Base-by-base conservation (phyloP, 2,329 filamentous ascomycete genomes). In the Fusarium sterilihyphosum region DNA sequence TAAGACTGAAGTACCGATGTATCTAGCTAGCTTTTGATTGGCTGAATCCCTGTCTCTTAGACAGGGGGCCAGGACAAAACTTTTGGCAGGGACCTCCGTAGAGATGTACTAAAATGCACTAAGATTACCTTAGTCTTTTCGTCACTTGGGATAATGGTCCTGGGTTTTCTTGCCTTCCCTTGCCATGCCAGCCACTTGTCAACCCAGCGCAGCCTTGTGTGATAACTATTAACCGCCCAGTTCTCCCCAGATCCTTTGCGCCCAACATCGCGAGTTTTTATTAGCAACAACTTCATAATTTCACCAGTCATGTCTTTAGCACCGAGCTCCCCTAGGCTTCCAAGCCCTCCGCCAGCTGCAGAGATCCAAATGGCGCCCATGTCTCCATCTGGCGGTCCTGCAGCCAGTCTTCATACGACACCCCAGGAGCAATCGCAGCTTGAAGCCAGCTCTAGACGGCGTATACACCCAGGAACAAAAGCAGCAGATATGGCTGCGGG, bases 401-500 rank as follows among this genome's bases (percentile, higher is more conserved):
- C 84, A 33, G 85, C 85, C 83, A 92, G 81, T 80, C 89, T 78
- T 83, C 89, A 85, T 86, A 88, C 83, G 75, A 89, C 87, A 81
- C 89, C 89, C 83, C 91, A 91, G 80, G 91, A 91, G 81, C 88
- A 88, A 82, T 88, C 82, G 79, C 87, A 87, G 74, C 87, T 92
- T 76, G 93, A 96, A 75, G 90, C 92, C 78, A 94, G 93, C 78
- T 91, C 95, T 29, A 92, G 90, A 78, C 88, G 96, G 75, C 91
- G 96, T 79, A 97, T 99, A 85, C 93, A 96, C 61, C 95, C 95
- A 10, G 96, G 96, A 64, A 98, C 95, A 50, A 96, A 93, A 82
- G 91, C 95, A n/a, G 91, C 90, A 63, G 94, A 98, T 78, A 98
- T 99, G 94, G 93, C 94, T 57, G 92, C 94, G 71, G 96, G 96